Evolutionary conservation across 2,329 filamentous ascomycete species (phyloP).

Genomic region (Penicillium verrucosum): DNA sequence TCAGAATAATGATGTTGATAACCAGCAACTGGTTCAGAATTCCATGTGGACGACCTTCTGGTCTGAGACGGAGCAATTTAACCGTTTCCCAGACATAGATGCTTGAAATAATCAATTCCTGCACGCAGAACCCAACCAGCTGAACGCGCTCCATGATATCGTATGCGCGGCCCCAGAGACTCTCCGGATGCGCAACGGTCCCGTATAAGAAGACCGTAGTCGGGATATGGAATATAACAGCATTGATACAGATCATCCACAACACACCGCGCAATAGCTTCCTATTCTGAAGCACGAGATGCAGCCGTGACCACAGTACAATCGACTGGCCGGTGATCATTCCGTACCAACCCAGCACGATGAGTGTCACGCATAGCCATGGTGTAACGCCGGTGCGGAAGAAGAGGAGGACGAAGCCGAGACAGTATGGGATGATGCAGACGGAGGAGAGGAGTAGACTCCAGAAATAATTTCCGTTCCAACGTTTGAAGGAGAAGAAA

Average conservation of each 20-base stretch:
- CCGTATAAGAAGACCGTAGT: constrained; percentile 41
- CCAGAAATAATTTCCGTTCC: constrained; percentile 48
- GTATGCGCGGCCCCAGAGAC: constrained; percentile 32
- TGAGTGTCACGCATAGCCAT: constrained; percentile 37
- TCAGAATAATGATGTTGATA: constrained; percentile 47
- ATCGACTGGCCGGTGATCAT: constrained; percentile 47
- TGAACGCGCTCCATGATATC: constrained; percentile 52
- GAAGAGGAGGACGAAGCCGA: constrained; percentile 45
- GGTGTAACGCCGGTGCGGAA: constrained; percentile 32
- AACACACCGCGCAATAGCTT: constrained; percentile 37
- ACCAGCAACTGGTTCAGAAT: constrained; percentile 49
- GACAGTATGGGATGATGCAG: constrained; percentile 40
- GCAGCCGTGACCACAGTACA: constrained; percentile 47
- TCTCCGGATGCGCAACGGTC: constrained; percentile 20
- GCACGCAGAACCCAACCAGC: constrained; percentile 52
- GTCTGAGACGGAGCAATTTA: constrained; percentile 23
- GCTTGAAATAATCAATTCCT: constrained; percentile 51
- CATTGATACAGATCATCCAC: constrained; percentile 45
- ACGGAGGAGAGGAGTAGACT: constrained; percentile 42
- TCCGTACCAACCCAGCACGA: constrained; percentile 40
- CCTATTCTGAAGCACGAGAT: constrained; percentile 41
- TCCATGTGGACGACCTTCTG: constrained; percentile 14
- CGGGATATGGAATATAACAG: constrained; percentile 40
- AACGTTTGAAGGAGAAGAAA: constrained; percentile 44
- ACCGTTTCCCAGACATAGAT: constrained; percentile 52